Base-by-base conservation (phyloP, 2,329 filamentous ascomycete genomes). In the Colletotrichum noveboracense region DNA sequence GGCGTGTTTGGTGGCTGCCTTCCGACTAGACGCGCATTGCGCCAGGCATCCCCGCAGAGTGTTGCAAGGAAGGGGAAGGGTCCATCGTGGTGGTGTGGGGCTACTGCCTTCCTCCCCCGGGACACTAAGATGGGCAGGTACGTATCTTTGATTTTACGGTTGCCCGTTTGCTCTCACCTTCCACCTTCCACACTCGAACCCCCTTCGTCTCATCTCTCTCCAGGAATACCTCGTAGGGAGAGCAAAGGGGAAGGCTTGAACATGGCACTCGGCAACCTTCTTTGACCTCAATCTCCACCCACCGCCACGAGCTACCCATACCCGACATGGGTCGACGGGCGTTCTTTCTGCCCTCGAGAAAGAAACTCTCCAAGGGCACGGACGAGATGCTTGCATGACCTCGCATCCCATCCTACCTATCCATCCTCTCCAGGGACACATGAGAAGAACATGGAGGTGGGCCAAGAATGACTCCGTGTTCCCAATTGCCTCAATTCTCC, bases 1-100 rank as follows among this genome's bases (percentile, higher is more conserved):
- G 38, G 60, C 26, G 65, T 61, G 58, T 30, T 69, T 58, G 24
- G 28, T 65, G 30, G 60, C 32, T 70, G 61, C 66, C 74, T 71
- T 75, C 28, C 71, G 66, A 76, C 48, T 76, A 76, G 58, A 66
- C 74, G 74, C 74, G 71, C 74, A 76, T 67, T 48, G 71, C 71
- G 66, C 74, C 74, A 76, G 74, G 74, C 74, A 76, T 64, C 66
- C 32, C 71, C 66, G 66, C 74, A 76, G 52, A 36, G 14, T 12
- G 5, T 7, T 13, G 14, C 64, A 74, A 52, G 43, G 43, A 74
- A 36, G 70, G 58, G 43, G 43, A 74, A 36, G 70, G 58, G 48
- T 68, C 60, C 32, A 38, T 43, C 52, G 24, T 60, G 62, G 28
- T 60, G 55, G 61, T 52, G 66, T 62, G 58, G 56, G 58, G 21